Evolutionary conservation across 2,329 filamentous ascomycete genomes (phyloP).

Genomic region (Colletotrichum spaethianum): DNA sequence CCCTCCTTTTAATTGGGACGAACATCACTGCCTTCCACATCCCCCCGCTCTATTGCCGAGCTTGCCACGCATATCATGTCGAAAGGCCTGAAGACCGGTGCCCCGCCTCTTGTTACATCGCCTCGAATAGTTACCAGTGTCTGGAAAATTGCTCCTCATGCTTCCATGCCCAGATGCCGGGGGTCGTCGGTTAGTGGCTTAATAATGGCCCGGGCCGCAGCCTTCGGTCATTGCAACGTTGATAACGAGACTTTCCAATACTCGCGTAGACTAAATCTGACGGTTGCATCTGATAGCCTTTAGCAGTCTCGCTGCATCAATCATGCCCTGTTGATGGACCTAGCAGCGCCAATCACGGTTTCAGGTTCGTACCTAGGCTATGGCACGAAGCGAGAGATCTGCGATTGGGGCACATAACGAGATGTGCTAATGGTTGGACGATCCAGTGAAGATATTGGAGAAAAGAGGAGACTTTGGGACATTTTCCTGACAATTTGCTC

Average conservation of each 20-base stretch:
- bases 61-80: not conserved
- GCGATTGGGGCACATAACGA: not conserved
- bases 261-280: not conserved
- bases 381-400: not conserved
- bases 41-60: not conserved
- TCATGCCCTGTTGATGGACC: not conserved
- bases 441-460: not conserved
- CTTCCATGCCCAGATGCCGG: not conserved
- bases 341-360: not conserved
- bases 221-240: not conserved
- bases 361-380: not conserved
- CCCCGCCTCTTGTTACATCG: constrained; percentile 13
- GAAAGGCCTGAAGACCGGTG: not conserved
- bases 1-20: not conserved
- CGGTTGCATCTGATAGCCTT: not conserved
- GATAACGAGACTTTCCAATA: not conserved
- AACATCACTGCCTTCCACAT: not conserved
- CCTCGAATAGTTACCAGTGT: not conserved
- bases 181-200: not conserved
- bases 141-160: not conserved
- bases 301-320: not conserved
- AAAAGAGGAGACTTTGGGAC: not conserved
- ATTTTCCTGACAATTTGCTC: not conserved
- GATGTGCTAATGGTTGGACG: not conserved
- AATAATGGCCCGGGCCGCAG: not conserved